These are phyloP conservation scores for Agaricus subrufescens DNA, from an alignment of 768 basidiomycete genomes.

Conservation along the genomic window DNA sequence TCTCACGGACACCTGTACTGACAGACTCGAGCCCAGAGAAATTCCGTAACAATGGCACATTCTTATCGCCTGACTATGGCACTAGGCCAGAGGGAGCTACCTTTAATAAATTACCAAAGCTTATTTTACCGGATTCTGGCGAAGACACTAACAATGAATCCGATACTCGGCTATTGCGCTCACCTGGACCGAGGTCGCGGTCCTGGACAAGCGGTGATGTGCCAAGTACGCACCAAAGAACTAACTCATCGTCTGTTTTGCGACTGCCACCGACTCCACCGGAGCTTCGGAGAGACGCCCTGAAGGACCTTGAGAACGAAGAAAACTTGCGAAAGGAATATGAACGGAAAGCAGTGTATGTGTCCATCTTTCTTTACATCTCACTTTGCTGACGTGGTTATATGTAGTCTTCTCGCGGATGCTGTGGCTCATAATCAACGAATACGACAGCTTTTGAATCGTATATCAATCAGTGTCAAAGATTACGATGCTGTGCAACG, in stretches of 20 bases:
- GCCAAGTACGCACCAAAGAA: not conserved
- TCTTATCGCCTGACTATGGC: not conserved
- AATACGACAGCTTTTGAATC: constrained; percentile 65
- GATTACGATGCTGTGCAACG: constrained; percentile 63
- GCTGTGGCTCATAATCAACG: constrained; percentile 57
- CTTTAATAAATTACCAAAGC: not conserved
- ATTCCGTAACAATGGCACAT: not conserved
- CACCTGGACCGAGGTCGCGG: not conserved
- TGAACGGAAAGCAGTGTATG: constrained; percentile 52
- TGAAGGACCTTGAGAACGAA: constrained; percentile 32
- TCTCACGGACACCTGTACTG: not conserved
- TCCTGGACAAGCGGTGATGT: not conserved
- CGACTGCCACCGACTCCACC: constrained; percentile 1
- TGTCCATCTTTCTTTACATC: constrained; percentile 14
- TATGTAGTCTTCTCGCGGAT: constrained; percentile 54
- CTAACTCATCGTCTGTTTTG: not conserved
- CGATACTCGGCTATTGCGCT: not conserved
- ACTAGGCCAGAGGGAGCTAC: not conserved
- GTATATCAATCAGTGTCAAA: constrained; percentile 53
- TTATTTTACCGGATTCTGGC: not conserved
- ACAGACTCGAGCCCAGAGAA: not conserved
- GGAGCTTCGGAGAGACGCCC: constrained; percentile 23
- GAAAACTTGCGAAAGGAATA: constrained; percentile 53
- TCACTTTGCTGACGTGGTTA: not conserved
- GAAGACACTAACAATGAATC: not conserved